Conservation (phyloP, 495 filamentous ascomycete genomes). For the Penicillium steckii region DNA sequence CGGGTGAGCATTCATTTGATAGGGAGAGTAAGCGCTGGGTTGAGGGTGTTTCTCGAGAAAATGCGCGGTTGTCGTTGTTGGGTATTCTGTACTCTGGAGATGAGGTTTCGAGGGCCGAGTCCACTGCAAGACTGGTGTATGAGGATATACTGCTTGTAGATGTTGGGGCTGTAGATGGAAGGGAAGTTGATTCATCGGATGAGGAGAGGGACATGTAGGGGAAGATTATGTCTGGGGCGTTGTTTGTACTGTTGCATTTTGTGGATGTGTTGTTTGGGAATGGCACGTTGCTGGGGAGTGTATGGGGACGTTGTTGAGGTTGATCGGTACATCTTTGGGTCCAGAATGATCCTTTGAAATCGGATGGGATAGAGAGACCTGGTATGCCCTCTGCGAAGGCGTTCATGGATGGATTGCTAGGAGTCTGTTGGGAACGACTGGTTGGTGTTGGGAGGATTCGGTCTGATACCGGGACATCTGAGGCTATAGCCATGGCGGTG, state of each 20-base stretch:
- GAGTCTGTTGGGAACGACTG: slow-evolving; percentile 18
- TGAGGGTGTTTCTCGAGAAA: slow-evolving; percentile 18
- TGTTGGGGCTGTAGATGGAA: slow-evolving; percentile 13
- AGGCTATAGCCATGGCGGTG: slow-evolving; percentile 17
- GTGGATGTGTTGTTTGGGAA: slow-evolving; percentile 19
- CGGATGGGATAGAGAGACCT: slow-evolving; percentile 4
- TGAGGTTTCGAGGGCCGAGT: slow-evolving; percentile 19
- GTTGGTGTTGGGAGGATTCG: slow-evolving; percentile 40
- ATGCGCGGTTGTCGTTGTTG: slow-evolving; percentile 10
- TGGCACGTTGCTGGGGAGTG: slow-evolving; percentile 13
- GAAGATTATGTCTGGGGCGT: slow-evolving; percentile 31
- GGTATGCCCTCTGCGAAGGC: neutral
- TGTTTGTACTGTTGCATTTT: slow-evolving; percentile 16
- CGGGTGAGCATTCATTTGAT: slow-evolving; percentile 18
- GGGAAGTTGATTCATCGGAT: slow-evolving; percentile 10
- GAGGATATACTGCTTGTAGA: slow-evolving; percentile 4
- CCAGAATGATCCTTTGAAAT: slow-evolving; percentile 18
- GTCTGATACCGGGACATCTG: slow-evolving; percentile 26
- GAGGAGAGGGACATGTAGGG: slow-evolving; percentile 28
- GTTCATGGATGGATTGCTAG: slow-evolving; percentile 5
- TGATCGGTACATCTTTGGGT: slow-evolving; percentile 2
- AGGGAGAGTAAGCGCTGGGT: slow-evolving; percentile 25
- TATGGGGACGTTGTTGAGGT: slow-evolving; percentile 3
- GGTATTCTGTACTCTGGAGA: slow-evolving; percentile 21
- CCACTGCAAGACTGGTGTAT: slow-evolving; percentile 11